Conservation (phyloP, 2,329 filamentous ascomycete genomes). For the Venturia pyrina region DNA sequence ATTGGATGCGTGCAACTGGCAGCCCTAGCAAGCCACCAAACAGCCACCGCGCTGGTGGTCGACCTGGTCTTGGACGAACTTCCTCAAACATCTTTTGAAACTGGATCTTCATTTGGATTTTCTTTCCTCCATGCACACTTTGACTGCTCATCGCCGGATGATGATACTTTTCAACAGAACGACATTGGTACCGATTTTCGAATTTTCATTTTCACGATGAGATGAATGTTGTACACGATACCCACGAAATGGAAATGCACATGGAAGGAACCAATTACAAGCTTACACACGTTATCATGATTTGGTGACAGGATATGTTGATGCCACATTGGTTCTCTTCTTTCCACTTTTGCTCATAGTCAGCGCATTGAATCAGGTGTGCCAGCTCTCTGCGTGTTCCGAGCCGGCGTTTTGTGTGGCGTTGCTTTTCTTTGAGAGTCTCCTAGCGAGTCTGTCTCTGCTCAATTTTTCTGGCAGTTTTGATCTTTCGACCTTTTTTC, state of each 20-base stretch:
- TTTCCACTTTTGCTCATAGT: neutral
- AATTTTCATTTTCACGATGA: constrained; percentile 4
- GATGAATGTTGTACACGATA: neutral
- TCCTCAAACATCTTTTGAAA: constrained; percentile 4
- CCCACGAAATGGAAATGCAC: neutral
- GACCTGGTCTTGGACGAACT: constrained; percentile 7
- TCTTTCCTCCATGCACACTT: neutral
- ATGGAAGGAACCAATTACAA: neutral
- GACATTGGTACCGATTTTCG: neutral
- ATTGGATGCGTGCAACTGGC: constrained; percentile 7
- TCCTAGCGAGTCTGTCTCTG: neutral
- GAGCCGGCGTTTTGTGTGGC: neutral
- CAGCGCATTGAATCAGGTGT: neutral
- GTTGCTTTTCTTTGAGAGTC: neutral
- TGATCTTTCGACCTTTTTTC: neutral
- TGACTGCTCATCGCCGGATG: neutral
- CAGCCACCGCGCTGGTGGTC: neutral
- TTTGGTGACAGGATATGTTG: neutral
- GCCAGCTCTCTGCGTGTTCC: neutral
- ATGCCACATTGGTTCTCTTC: neutral
- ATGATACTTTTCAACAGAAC: neutral
- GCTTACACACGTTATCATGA: neutral
- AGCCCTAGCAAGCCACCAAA: constrained; percentile 6
- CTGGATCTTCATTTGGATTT: neutral
- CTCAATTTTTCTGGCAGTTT: neutral